These are phyloP conservation scores for Mucor racemosus DNA, from an alignment of 371 early-diverging fungal species.

Conservation along the genomic window DNA sequence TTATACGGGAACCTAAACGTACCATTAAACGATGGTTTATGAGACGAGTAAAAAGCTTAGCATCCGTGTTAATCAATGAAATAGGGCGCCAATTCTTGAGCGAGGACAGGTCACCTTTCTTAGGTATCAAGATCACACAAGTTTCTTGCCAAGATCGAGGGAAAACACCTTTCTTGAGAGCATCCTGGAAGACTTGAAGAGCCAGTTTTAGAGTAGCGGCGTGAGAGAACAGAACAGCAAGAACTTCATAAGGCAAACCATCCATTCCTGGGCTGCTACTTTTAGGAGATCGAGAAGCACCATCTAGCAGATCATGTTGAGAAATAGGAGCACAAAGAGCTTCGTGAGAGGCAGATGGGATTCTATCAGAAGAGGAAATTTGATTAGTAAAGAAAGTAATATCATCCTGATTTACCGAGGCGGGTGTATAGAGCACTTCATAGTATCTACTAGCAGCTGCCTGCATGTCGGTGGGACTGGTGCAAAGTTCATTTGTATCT, in stretches of 20 bases:
- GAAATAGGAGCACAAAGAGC: slow-evolving; percentile 9
- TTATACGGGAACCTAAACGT: not conserved
- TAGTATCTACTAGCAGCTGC: slow-evolving; percentile 11
- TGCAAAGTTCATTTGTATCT: not conserved
- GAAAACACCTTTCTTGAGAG: not conserved
- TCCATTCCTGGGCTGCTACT: slow-evolving; percentile 20
- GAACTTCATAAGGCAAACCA: slow-evolving; percentile 21
- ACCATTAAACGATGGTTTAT: not conserved
- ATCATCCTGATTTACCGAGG: not conserved
- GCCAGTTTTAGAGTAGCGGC: not conserved
- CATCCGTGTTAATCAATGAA: slow-evolving; percentile 17
- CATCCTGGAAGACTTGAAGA: not conserved
- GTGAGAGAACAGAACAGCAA: slow-evolving; percentile 15
- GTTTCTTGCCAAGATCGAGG: slow-evolving; percentile 12
- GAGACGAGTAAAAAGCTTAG: slow-evolving; percentile 19
- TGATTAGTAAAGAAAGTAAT: not conserved
- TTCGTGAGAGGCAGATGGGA: not conserved
- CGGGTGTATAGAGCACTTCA: slow-evolving; percentile 13
- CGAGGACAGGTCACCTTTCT: slow-evolving; percentile 2
- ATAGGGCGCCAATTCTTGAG: slow-evolving; percentile 17
- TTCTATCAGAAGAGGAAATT: not conserved
- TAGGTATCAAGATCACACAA: slow-evolving; percentile 6
- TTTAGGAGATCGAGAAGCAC: slow-evolving; percentile 11
- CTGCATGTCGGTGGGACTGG: slow-evolving; percentile 3
- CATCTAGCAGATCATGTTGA: not conserved